phyloP scores from a whole-genome alignment of 164 flowering plant genomes.

The Chloranthus sessilifolius region DNA sequence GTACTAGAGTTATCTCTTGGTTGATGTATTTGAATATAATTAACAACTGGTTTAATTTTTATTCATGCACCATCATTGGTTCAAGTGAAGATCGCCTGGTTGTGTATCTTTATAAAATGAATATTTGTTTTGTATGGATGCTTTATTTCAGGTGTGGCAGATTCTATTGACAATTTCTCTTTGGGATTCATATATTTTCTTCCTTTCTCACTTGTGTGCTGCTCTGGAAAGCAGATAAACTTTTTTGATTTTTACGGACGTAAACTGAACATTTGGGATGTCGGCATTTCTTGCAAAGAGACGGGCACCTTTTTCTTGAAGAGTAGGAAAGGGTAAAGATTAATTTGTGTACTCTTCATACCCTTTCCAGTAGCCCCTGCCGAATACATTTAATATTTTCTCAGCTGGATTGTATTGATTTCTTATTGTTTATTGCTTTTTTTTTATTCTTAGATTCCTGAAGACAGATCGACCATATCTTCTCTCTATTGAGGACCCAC shows the following conservation, averaged over 20 bases:
- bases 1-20: no score
- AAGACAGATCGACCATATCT: slow-evolving; percentile 45
- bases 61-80: no score
- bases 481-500: slow-evolving; percentile 89
- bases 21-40: no score
- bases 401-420: not conserved
- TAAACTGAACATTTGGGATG: slow-evolving; percentile 73
- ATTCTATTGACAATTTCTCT: no score
- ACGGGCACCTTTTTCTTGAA: slow-evolving; percentile 64
- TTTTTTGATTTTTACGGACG: slow-evolving; percentile 94
- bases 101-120: no score
- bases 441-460: slow-evolving; percentile 40
- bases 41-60: no score
- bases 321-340: slow-evolving; percentile 59
- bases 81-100: no score
- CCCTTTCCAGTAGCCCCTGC: no score
- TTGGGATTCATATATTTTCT: no score
- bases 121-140: no score
- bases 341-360: not conserved
- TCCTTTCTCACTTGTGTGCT: slow-evolving; percentile 10
- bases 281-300: slow-evolving; percentile 82
- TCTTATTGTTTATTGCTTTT: not conserved
- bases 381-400: no score
- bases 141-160: no score
- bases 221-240: slow-evolving; percentile 42